Base-by-base conservation (phyloP, 495 filamentous ascomycete genomes). In the Neurospora africana region DNA sequence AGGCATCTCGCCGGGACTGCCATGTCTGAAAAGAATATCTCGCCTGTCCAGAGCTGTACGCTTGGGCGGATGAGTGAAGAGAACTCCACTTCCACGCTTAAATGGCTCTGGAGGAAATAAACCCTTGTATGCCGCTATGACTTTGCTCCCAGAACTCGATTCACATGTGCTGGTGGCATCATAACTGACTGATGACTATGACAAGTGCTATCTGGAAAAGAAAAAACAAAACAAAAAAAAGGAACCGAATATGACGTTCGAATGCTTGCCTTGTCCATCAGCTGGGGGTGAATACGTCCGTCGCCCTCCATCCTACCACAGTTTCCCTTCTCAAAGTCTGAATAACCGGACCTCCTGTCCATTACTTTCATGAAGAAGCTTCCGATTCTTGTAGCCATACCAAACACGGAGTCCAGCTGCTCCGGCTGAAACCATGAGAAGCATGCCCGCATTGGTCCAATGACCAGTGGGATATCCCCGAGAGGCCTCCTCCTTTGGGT, bases 381-480 rank as follows among this genome's bases (percentile, higher is more conserved):
- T 73, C 73, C 73, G 74, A 58, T 87, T 86, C 72, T 78, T 76
- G 53, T 75, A 68, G 17, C 80, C 81, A 74, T 86, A 87, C 40
- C 81, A 82, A 21, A 86, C 1, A 72, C 82, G 77, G 68, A 86
- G 73, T 0, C 74, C 70, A 2, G 81, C 43, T 21, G 81, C 76
- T 1, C 82, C 83, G 0, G 73, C 75, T 1, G 80, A 75, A 0
- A 85, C 84, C 73, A 86, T 74, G n/a, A 85, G 79, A 27, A 86
- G 70, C 68, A 86, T 76, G 3, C 74, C 83, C 2, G 82, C 82
- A 72, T 87, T 86, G 10, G 80, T 81, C 83, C 83, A 87, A 70
- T 86, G 89, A 1, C 90, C 91, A 0, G 90, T 93, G 4, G 90
- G 90, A 80, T 89, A 93, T 0, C 90, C 90, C 5, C 65, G 77